These are phyloP conservation scores for Nitzschia sp. DNA, from an alignment of 108 stramenopile genomes.

Conservation along the genomic window DNA sequence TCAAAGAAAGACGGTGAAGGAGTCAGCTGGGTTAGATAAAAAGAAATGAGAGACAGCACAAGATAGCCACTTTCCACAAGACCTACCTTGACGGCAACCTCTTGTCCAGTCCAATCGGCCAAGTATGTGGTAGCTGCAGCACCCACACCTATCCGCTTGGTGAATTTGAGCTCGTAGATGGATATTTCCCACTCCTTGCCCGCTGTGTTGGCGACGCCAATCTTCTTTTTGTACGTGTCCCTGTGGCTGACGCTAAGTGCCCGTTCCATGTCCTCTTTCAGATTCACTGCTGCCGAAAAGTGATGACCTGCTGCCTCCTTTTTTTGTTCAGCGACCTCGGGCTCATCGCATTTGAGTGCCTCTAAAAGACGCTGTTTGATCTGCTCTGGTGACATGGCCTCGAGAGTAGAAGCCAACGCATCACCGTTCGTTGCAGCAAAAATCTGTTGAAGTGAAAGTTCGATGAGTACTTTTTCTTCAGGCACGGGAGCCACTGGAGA, in stretches of 20 bases:
- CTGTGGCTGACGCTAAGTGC: background rate
- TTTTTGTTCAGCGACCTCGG: background rate
- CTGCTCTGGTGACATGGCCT: conserved; percentile 32
- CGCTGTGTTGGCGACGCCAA: no score
- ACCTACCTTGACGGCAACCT: conserved; percentile 71
- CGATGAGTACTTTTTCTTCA: conserved; percentile 5
- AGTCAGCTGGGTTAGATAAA: no score
- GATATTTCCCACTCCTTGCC: conserved; percentile 73
- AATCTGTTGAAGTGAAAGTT: background rate
- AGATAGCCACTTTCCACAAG: background rate
- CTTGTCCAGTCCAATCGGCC: conserved; percentile 58
- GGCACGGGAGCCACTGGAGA: background rate
- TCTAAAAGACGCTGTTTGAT: conserved; percentile 25
- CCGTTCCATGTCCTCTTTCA: conserved; percentile 20
- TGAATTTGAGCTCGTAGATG: conserved; percentile 69
- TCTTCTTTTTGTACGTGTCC: no score
- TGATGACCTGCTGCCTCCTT: background rate
- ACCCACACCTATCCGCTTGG: conserved; percentile 56
- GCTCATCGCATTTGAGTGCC: conserved; percentile 16
- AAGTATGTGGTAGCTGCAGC: conserved; percentile 74
- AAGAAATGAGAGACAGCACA: background rate
- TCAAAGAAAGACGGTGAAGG: background rate
- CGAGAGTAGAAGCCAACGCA: conserved; percentile 3
- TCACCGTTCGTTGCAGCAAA: background rate
- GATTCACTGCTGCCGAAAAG: background rate